Conservation (phyloP, 805 yeast genomes). For the Teunomyces panamensis region DNA sequence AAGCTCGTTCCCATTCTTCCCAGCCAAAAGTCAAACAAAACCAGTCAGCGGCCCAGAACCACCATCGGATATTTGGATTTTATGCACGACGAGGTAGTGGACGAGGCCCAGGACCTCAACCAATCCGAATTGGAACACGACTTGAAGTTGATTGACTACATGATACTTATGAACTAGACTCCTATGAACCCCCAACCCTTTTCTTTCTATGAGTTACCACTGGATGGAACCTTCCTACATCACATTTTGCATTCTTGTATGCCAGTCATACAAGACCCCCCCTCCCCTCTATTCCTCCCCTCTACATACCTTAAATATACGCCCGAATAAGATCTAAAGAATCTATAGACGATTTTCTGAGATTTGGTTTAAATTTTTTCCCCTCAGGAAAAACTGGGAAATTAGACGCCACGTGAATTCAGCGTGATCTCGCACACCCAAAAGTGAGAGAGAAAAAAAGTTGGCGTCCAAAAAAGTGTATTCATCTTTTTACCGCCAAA, state of each 20-base stretch:
- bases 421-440: background rate
- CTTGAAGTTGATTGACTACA: slow-evolving; percentile 10
- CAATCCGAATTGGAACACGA: slow-evolving; percentile 9
- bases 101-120: slow-evolving; percentile 1
- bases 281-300: too few relatives aligned
- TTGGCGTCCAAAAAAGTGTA: background rate
- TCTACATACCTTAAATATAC: background rate
- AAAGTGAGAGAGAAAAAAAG: background rate
- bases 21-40: slow-evolving; percentile 1
- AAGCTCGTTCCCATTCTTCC: slow-evolving; percentile 6
- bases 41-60: background rate
- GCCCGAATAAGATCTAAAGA: background rate
- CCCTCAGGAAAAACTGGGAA: background rate
- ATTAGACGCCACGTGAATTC: background rate
- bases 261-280: slow-evolving; percentile 1
- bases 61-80: slow-evolving; percentile 1
- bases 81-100: slow-evolving; percentile 2
- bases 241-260: background rate
- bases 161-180: slow-evolving; percentile 5
- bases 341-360: background rate
- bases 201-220: background rate
- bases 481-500: too few relatives aligned
- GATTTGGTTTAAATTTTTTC: too few relatives aligned
- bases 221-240: background rate
- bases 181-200: background rate